A percentile compares a stretch with the other conserved stretches of the same genome.
Evolutionary conservation across 2,329 filamentous ascomycete genomes (phyloP).

Genomic region (Colletotrichum costaricense): DNA sequence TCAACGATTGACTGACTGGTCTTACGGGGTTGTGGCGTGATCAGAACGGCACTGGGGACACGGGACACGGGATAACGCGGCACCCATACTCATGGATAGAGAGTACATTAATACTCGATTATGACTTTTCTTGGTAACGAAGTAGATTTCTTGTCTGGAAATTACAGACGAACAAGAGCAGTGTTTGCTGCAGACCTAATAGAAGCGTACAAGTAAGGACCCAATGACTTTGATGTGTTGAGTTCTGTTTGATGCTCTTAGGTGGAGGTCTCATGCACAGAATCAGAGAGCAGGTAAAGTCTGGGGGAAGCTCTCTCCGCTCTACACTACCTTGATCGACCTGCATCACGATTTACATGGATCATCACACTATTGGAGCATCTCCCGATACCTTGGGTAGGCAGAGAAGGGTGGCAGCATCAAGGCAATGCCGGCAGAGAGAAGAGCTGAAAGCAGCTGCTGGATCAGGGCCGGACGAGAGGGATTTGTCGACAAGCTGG

Average conservation of each 20-base stretch:
- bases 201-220: neutral
- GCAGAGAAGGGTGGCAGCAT: neutral
- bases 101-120: slow-evolving; percentile 30
- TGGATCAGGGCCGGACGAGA: neutral
- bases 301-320: neutral
- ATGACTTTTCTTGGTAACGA: neutral
- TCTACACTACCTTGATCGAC: neutral
- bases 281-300: neutral
- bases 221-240: neutral
- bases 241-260: neutral
- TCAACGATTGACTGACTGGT: neutral
- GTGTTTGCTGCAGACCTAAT: neutral
- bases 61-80: neutral
- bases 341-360: neutral
- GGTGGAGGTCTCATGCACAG: neutral
- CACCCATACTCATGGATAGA: slow-evolving; percentile 20
- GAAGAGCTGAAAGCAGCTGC: neutral
- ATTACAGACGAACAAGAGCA: neutral
- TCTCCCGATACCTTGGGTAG: neutral
- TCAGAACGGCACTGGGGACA: neutral
- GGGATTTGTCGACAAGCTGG: neutral
- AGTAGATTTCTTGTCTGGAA: too few species aligned
- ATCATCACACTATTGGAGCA: neutral
- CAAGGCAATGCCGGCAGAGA: neutral
- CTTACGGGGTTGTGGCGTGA: slow-evolving; percentile 13